A percentile compares a stretch with the other conserved stretches of the same genome.
Conservation (phyloP, 768 basidiomycete species). For the Mycena epipterygia region DNA sequence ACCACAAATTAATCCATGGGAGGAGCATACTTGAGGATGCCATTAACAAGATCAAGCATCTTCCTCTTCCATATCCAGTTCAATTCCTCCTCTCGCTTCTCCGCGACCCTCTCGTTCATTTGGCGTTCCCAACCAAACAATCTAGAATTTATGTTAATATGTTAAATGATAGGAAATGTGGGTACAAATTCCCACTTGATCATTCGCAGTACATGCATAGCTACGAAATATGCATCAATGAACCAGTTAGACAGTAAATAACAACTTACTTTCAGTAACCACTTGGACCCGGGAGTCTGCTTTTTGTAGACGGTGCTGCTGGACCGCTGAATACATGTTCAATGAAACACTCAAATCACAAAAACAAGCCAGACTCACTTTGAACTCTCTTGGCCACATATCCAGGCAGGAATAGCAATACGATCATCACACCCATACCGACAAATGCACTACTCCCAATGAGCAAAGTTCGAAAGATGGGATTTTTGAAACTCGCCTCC, state of each 20-base stretch:
- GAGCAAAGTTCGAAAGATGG: neutral
- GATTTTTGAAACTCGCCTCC: constrained; percentile 54
- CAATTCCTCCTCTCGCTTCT: constrained; percentile 75
- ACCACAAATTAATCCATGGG: neutral
- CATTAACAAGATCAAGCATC: constrained; percentile 63
- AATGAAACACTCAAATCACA: neutral
- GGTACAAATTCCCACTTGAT: constrained; percentile 56
- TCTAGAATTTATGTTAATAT: neutral
- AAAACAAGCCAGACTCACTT: constrained; percentile 24
- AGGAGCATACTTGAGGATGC: constrained; percentile 55
- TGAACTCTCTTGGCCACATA: constrained; percentile 65
- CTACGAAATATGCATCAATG: constrained; percentile 49
- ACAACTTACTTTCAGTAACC: constrained; percentile 68
- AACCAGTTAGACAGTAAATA: constrained; percentile 28
- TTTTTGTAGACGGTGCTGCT: constrained; percentile 66
- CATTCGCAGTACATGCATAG: constrained; percentile 75
- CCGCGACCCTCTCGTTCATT: constrained; percentile 65
- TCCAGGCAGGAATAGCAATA: constrained; percentile 69
- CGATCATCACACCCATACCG: constrained; percentile 56
- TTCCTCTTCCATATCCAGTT: constrained; percentile 61
- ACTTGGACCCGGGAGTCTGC: constrained; percentile 73
- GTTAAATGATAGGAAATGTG: neutral
- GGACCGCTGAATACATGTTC: constrained; percentile 44
- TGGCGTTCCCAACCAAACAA: constrained; percentile 78
- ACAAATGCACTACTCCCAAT: constrained; percentile 61